Conservation (phyloP, 805 yeast genomes). For the Grigorovia jiainica region DNA sequence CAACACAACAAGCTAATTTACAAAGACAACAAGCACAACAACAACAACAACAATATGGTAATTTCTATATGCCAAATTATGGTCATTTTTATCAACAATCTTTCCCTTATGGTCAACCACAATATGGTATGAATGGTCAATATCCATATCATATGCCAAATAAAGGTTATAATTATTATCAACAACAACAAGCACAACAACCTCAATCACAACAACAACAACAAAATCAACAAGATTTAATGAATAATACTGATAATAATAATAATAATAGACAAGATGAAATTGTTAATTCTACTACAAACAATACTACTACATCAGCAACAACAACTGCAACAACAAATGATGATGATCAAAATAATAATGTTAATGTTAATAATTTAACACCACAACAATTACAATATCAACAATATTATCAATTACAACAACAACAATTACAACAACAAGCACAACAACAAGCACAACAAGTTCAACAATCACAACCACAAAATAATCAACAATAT, state of each 20-base stretch:
- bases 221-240: constrained; percentile 10
- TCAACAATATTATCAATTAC: constrained; percentile 28
- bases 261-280: constrained; percentile 3
- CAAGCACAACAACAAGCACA: constrained; percentile 17
- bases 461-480: constrained; percentile 21
- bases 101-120: constrained; percentile 31
- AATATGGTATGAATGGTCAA: constrained; percentile 20
- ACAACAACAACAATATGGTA: constrained; percentile 26
- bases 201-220: constrained; percentile 9
- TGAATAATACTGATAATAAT: neutral
- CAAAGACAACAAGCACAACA: constrained; percentile 14
- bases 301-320: too few relatives aligned
- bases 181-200: constrained; percentile 1
- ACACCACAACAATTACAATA: constrained; percentile 22
- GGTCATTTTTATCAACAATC: constrained; percentile 29
- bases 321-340: too few relatives aligned
- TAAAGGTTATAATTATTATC: neutral
- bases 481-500: constrained; percentile 16
- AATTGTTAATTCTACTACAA: too few relatives aligned
- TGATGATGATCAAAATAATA: constrained; percentile 5
- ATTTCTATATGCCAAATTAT: constrained; percentile 29
- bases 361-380: constrained; percentile 5
- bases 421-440: constrained; percentile 21
- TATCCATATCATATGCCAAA: constrained; percentile 4
- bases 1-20: constrained; percentile 13